Percentiles rank a stretch among this genome's conserved stretches.
Conservation (phyloP, 495 filamentous ascomycete species). For the Baudoinia panamericana region DNA sequence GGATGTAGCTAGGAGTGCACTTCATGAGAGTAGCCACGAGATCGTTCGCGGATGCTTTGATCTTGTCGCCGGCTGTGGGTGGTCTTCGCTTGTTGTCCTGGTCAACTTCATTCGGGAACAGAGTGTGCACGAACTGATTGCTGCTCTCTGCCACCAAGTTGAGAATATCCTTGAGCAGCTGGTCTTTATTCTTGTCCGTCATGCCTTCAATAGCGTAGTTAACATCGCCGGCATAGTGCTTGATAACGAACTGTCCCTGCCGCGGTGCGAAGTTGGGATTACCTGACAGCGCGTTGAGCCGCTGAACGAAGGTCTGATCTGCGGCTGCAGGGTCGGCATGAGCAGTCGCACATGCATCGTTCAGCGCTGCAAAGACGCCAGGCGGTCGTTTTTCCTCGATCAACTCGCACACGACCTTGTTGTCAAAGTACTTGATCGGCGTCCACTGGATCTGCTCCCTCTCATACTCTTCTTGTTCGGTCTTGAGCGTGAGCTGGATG, state of each 20-base stretch:
- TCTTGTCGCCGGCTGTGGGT: conserved; percentile 93
- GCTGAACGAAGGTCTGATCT: conserved; percentile 88
- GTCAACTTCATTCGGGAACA: conserved; percentile 92
- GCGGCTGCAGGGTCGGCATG: conserved; percentile 89
- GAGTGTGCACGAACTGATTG: conserved; percentile 69
- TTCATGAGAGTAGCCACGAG: conserved; percentile 95
- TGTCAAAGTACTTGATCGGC: conserved; percentile 98
- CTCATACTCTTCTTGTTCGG: conserved; percentile 96
- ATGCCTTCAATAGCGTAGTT: conserved; percentile 91
- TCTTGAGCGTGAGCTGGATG: conserved; percentile 91
- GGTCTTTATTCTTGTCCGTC: conserved; percentile 99
- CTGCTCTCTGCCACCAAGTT: conserved; percentile 72
- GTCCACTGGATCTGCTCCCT: conserved; percentile 97
- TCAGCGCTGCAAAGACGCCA: conserved; percentile 89
- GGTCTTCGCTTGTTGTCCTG: conserved; percentile 90
- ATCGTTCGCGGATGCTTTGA: conserved; percentile 90
- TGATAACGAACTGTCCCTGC: conserved; percentile 94
- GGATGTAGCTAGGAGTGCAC: conserved; percentile 89
- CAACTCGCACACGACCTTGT: conserved; percentile 95
- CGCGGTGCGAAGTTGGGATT: conserved; percentile 86
- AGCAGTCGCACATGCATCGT: conserved; percentile 94
- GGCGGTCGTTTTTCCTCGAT: conserved; percentile 88
- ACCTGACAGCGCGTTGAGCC: conserved; percentile 70
- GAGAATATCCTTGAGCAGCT: conserved; percentile 84
- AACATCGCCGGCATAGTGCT: conserved; percentile 98